Percentiles rank a stretch among this genome's conserved stretches.
Conservation (phyloP, 2,329 filamentous ascomycete genomes). For the Pyricularia grisea region DNA sequence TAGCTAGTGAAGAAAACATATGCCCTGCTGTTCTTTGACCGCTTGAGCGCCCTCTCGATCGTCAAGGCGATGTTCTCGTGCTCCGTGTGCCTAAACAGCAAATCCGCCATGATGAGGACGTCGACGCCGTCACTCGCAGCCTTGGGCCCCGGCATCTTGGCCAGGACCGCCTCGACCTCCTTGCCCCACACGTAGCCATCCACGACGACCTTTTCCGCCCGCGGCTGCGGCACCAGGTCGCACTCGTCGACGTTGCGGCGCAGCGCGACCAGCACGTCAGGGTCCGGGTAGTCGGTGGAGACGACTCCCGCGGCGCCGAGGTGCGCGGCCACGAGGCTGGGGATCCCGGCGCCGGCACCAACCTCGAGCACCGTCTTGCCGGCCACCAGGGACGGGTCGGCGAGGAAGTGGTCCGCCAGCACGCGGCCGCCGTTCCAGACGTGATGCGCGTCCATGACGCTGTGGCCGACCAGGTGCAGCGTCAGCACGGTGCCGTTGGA, state of each 20-base stretch:
- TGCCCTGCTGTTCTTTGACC: conserved; percentile 46
- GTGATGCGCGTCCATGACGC: conserved; percentile 79
- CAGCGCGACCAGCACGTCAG: conserved; percentile 73
- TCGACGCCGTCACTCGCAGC: conserved; percentile 49
- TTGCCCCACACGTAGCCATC: conserved; percentile 81
- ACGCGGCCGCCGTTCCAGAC: conserved; percentile 86
- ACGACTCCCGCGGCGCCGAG: conserved; percentile 64
- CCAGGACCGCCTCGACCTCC: conserved; percentile 47
- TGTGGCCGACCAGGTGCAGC: conserved; percentile 61
- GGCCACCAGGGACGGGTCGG: conserved; percentile 51
- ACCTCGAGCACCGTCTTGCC: conserved; percentile 74
- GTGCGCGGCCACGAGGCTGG: conserved; percentile 67
- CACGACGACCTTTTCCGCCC: conserved; percentile 28
- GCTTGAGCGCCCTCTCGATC: conserved; percentile 57
- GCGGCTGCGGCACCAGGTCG: conserved; percentile 24
- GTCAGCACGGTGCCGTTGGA: conserved; percentile 48
- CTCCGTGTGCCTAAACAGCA: conserved; percentile 86
- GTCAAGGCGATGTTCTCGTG: conserved; percentile 69
- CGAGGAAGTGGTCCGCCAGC: conserved; percentile 69
- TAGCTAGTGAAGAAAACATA: conserved; percentile 94
- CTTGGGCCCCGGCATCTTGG: conserved; percentile 35
- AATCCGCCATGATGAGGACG: conserved; percentile 74
- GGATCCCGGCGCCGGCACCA: conserved; percentile 79
- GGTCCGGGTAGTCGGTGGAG: conserved; percentile 83
- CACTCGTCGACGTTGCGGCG: conserved; percentile 61